These are phyloP conservation scores for Trichophyton benhamiae DNA, from an alignment of 2,329 filamentous ascomycete species.

Conservation along the genomic window DNA sequence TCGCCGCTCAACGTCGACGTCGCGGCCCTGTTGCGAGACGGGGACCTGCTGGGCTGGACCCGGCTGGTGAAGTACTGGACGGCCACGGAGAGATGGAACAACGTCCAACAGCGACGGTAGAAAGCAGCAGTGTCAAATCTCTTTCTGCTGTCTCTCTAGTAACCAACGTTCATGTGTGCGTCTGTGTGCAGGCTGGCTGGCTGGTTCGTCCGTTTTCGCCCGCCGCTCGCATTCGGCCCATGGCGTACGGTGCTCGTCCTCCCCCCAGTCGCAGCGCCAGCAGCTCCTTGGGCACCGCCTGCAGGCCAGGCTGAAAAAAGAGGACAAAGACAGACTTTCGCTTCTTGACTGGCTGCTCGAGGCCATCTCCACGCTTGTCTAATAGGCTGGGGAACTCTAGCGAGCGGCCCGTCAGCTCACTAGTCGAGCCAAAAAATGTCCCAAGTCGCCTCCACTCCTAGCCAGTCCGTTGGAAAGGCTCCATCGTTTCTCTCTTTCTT, in stretches of 20 bases:
- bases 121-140: neutral
- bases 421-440: neutral
- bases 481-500: neutral
- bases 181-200: neutral
- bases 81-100: constrained; percentile 33
- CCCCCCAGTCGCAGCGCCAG: neutral
- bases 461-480: neutral
- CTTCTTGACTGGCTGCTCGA: neutral
- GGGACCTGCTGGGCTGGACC: constrained; percentile 35
- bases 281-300: neutral
- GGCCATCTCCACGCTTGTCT: neutral
- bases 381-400: neutral
- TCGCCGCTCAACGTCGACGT: constrained; percentile 40
- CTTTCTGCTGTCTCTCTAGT: neutral
- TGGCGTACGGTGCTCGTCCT: neutral
- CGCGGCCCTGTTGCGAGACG: constrained; percentile 34
- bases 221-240: neutral
- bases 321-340: neutral
- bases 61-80: constrained; percentile 38
- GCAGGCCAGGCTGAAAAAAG: neutral
- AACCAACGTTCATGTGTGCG: neutral
- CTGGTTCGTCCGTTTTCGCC: neutral
- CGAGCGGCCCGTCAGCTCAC: neutral
- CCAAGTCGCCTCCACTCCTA: neutral
- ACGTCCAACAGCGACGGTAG: neutral